A percentile compares a stretch with the other conserved stretches of the same genome.
These are phyloP conservation scores for Tuber borchii DNA, from an alignment of 495 filamentous ascomycete genomes.

Conservation along the genomic window DNA sequence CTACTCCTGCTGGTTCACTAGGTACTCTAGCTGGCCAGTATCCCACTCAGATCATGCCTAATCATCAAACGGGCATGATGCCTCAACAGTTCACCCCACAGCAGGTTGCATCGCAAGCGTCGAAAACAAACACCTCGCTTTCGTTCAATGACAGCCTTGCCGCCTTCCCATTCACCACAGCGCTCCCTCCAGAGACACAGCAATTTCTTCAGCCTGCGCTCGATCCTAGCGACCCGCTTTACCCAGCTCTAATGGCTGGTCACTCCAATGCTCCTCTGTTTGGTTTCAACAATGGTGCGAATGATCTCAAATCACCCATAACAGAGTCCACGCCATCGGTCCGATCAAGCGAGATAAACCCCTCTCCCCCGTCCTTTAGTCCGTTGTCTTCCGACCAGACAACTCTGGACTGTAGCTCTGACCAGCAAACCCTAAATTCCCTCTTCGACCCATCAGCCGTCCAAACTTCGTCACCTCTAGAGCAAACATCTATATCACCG, in stretches of 20 bases:
- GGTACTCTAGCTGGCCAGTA: slow-evolving; percentile 1
- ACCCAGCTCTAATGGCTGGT: slow-evolving; percentile 47
- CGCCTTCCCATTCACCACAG: slow-evolving; percentile 43
- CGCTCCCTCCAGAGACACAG: slow-evolving; percentile 50
- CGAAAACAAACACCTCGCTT: not conserved
- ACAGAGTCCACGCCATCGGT: slow-evolving; percentile 22
- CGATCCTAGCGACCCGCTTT: slow-evolving; percentile 46
- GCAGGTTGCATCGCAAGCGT: not conserved
- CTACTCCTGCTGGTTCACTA: not conserved
- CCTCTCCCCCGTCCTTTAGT: slow-evolving; percentile 17
- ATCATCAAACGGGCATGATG: not conserved
- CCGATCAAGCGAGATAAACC: slow-evolving; percentile 8
- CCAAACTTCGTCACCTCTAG: slow-evolving; percentile 25
- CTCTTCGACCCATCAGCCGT: slow-evolving; percentile 2
- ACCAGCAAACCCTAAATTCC: slow-evolving; percentile 11
- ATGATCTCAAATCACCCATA: slow-evolving; percentile 17
- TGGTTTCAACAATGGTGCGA: slow-evolving; percentile 22
- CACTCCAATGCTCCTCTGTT: slow-evolving; percentile 34
- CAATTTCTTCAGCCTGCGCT: slow-evolving; percentile 47
- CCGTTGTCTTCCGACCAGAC: slow-evolving; percentile 23
- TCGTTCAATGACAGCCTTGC: not conserved
- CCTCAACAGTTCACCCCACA: not conserved
- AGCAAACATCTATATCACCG: slow-evolving; percentile 23
- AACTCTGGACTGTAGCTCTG: slow-evolving; percentile 23
- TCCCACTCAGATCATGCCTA: not conserved